These are phyloP conservation scores for Xylaria acuta DNA, from an alignment of 495 filamentous ascomycete species.

Conservation along the genomic window DNA sequence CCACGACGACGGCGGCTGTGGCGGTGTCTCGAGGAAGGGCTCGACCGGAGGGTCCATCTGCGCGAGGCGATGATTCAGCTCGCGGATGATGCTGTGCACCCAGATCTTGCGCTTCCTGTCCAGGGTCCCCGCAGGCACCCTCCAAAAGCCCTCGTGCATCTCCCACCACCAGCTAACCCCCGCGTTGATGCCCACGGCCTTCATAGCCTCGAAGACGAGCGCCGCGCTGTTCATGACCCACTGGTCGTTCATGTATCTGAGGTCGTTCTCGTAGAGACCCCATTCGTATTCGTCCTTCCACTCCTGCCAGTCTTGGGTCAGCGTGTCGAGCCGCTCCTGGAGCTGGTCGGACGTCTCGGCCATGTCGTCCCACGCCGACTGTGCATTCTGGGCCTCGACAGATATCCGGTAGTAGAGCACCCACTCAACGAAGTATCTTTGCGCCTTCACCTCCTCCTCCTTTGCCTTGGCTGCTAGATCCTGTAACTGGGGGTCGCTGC, in stretches of 20 bases:
- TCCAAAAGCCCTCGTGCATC: slow-evolving; percentile 7
- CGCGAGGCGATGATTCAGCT: background rate
- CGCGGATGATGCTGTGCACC: background rate
- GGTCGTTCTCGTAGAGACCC: background rate
- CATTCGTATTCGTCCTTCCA: background rate
- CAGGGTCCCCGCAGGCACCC: background rate
- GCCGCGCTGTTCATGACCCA: background rate
- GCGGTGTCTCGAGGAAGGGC: slow-evolving; percentile 1
- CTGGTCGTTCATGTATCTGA: background rate
- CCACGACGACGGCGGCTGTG: background rate
- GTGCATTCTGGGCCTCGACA: background rate
- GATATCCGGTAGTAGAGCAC: background rate
- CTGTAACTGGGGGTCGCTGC: background rate
- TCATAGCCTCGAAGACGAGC: slow-evolving; percentile 5
- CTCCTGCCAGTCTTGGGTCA: background rate
- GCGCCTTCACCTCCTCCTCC: background rate
- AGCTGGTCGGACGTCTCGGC: slow-evolving; percentile 1
- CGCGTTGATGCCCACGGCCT: background rate
- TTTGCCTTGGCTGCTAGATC: background rate
- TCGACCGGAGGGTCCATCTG: background rate
- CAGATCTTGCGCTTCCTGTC: slow-evolving; percentile 13
- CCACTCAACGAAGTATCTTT: background rate
- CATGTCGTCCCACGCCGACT: background rate
- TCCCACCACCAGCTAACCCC: background rate
- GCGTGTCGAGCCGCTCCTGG: background rate